phyloP scores from a whole-genome alignment of 805 yeast genomes.

The Pichia ethanolica region DNA sequence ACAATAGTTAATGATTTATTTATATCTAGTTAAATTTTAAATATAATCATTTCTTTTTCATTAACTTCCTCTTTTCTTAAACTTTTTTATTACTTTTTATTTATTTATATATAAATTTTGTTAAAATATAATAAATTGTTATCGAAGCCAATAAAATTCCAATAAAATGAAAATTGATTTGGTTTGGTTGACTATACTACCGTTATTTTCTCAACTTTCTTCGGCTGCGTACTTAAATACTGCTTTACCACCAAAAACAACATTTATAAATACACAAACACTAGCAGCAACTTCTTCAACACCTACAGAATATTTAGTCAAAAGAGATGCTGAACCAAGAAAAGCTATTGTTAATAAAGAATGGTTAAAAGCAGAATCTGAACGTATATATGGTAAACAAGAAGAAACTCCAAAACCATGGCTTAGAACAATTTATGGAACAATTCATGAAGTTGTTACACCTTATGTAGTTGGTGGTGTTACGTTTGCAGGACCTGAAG shows the following conservation, averaged over 20 bases:
- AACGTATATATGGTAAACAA: slow-evolving; percentile 11
- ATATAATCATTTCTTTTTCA: too few species aligned
- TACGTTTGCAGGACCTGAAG: slow-evolving; percentile 62
- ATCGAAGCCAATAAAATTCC: too few species aligned
- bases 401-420: slow-evolving; percentile 47
- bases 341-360: slow-evolving; percentile 23
- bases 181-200: not conserved
- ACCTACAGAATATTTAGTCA: slow-evolving; percentile 1
- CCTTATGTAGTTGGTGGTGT: slow-evolving; percentile 61
- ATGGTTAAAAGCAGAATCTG: slow-evolving; percentile 18
- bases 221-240: not conserved
- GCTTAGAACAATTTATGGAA: slow-evolving; percentile 61
- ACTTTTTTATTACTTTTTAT: too few species aligned
- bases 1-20: too few species aligned
- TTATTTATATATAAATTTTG: too few species aligned
- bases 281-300: not conserved
- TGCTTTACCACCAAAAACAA: slow-evolving; percentile 2
- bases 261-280: not conserved
- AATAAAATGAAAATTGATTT: not conserved
- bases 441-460: slow-evolving; percentile 48
- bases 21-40: too few species aligned
- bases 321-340: slow-evolving; percentile 14
- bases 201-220: not conserved
- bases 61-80: too few species aligned
- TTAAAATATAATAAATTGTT: too few species aligned